Conservation (phyloP, 1,284 basidiomycete species). For the Puccinia novopanici region DNA sequence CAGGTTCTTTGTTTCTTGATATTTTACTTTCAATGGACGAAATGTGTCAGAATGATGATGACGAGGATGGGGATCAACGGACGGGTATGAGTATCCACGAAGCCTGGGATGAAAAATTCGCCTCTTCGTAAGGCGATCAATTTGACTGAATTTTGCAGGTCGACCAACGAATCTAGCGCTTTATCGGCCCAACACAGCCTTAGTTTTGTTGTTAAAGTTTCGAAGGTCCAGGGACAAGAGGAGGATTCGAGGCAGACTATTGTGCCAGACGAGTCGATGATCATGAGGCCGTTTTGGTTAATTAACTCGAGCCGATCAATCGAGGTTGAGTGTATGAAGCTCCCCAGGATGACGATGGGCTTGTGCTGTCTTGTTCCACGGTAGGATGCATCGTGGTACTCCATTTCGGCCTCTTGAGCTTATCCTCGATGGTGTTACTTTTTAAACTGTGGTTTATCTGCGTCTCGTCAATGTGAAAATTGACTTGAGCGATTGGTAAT, state of each 20-base stretch:
- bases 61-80: not conserved
- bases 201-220: not conserved
- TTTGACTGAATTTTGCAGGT: not conserved
- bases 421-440: not conserved
- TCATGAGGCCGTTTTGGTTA: constrained; percentile 21
- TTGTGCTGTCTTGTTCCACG: not conserved
- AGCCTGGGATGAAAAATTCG: constrained; percentile 58
- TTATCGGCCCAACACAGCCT: not conserved
- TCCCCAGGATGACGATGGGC: constrained; percentile 28
- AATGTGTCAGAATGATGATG: not conserved
- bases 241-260: constrained; percentile 35
- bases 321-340: constrained; percentile 40
- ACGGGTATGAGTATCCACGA: constrained; percentile 58
- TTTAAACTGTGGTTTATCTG: too few species aligned
- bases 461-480: too few species aligned
- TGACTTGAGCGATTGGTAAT: too few species aligned
- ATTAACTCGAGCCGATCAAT: constrained; percentile 19
- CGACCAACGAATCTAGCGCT: not conserved
- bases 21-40: too few species aligned
- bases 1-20: too few species aligned
- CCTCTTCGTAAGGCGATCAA: constrained; percentile 55
- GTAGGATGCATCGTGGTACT: not conserved
- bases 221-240: not conserved
- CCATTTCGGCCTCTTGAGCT: not conserved
- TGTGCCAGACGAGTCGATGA: constrained; percentile 11